Percentiles rank a stretch among this genome's conserved stretches.
Evolutionary conservation across 2,329 filamentous ascomycete species (phyloP).

Genomic region (Botrytis pseudocinerea): DNA sequence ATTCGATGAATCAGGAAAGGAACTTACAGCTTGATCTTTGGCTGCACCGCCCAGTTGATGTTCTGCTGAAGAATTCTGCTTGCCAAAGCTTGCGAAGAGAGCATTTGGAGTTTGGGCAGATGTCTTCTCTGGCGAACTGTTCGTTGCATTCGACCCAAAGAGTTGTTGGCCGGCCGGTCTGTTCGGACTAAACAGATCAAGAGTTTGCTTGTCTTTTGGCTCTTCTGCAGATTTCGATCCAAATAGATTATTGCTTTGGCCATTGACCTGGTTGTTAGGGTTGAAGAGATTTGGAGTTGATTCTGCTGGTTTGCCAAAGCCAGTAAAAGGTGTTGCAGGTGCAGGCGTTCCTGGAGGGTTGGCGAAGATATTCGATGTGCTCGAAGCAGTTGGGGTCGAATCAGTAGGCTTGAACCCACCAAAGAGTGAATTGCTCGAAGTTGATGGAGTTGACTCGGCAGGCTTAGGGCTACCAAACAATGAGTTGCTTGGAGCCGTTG

Average conservation of each 20-base stretch:
- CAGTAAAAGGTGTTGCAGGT: background rate
- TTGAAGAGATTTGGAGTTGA: conserved; percentile 14
- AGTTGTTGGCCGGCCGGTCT: background rate
- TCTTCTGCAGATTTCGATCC: conserved; percentile 11
- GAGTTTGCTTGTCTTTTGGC: conserved; percentile 12
- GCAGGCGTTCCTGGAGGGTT: background rate
- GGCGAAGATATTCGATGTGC: conserved; percentile 1
- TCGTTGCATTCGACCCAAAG: conserved; percentile 2
- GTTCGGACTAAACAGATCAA: conserved; percentile 2
- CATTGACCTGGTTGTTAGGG: conserved; percentile 3
- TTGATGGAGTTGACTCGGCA: background rate
- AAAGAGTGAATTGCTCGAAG: background rate
- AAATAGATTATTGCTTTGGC: conserved; percentile 13
- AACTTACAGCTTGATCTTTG: conserved; percentile 5
- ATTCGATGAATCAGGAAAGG: background rate
- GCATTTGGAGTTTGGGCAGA: conserved; percentile 5
- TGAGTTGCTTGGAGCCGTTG: background rate
- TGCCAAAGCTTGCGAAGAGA: conserved; percentile 14
- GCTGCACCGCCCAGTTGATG: background rate
- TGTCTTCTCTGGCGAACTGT: background rate
- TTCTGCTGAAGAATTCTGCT: background rate
- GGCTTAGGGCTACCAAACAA: background rate
- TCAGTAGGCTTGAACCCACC: background rate
- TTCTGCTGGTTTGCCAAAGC: background rate
- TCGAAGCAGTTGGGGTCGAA: background rate